A percentile compares a stretch with the other conserved stretches of the same genome.
Conservation (phyloP, 140 eudicot species). For the Ambrosia hybrid region DNA sequence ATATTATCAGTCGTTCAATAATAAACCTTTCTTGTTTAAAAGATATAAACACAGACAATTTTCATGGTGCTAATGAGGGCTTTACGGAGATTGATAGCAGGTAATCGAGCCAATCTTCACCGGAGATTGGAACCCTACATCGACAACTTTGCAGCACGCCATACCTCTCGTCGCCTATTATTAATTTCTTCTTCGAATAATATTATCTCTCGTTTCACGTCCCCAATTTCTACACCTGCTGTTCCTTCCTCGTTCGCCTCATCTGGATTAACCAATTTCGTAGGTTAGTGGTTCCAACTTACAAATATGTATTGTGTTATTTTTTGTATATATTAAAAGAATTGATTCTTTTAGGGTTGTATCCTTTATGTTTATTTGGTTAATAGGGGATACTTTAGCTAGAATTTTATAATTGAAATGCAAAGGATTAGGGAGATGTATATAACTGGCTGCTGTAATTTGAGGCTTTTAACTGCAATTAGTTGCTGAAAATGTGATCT, state of each 20-base stretch:
- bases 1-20: not conserved
- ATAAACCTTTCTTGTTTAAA: slow-evolving; percentile 1
- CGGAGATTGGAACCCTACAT: slow-evolving; percentile 33
- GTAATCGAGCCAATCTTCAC: slow-evolving; percentile 28
- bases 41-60: not conserved
- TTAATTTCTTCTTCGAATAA: slow-evolving; percentile 32
- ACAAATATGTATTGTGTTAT: not conserved
- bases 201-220: slow-evolving; percentile 31
- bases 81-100: slow-evolving; percentile 39
- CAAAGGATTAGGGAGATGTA: not conserved
- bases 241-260: slow-evolving; percentile 22
- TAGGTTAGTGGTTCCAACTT: slow-evolving; percentile 38
- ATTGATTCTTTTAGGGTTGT: not conserved
- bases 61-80: slow-evolving; percentile 38
- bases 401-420: not conserved
- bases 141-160: slow-evolving; percentile 19
- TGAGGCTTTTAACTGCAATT: not conserved
- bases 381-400: not conserved
- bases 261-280: slow-evolving; percentile 39
- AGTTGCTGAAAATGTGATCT: not conserved
- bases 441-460: not conserved
- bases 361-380: not conserved
- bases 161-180: slow-evolving; percentile 41
- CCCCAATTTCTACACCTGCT: slow-evolving; percentile 20
- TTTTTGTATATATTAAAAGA: not conserved